A percentile compares a stretch with the other conserved stretches of the same genome.
These are phyloP conservation scores for Candida manassasensis DNA, from an alignment of 805 yeast species.

Conservation along the genomic window DNA sequence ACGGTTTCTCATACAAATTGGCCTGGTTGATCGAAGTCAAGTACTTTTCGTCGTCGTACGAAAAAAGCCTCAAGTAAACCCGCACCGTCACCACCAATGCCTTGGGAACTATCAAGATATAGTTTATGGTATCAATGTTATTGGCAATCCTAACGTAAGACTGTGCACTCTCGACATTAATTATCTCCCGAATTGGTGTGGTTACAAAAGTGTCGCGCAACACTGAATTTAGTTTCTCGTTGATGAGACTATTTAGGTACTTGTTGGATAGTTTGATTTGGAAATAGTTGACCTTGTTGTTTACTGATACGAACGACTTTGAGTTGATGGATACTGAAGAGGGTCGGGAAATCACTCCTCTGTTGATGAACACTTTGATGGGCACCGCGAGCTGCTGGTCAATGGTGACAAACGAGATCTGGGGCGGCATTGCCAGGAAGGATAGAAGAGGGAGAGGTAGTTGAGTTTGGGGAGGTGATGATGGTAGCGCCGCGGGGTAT, in stretches of 20 bases:
- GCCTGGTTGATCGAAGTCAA: background rate
- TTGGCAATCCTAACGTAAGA: background rate
- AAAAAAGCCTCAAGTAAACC: background rate
- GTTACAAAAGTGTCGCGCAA: background rate
- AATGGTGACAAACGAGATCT: slow-evolving; percentile 9
- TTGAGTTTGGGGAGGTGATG: too few species aligned
- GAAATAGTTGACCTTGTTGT: slow-evolving; percentile 5
- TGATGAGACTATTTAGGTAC: slow-evolving; percentile 6
- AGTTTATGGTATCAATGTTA: slow-evolving; percentile 3
- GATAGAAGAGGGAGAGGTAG: too few species aligned
- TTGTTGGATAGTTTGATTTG: slow-evolving; percentile 9
- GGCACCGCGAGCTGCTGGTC: slow-evolving; percentile 8
- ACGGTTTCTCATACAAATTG: background rate
- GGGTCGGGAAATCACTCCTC: slow-evolving; percentile 2
- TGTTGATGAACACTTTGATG: slow-evolving; percentile 9
- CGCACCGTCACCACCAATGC: slow-evolving; percentile 1
- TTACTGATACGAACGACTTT: slow-evolving; percentile 10
- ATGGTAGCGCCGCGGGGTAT: too few species aligned
- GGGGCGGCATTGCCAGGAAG: slow-evolving; percentile 13
- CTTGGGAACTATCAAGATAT: slow-evolving; percentile 1
- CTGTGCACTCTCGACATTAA: background rate
- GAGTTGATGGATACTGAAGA: slow-evolving; percentile 8
- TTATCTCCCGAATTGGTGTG: background rate
- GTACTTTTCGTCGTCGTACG: background rate
- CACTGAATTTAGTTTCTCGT: background rate